Base-by-base conservation (phyloP, 306 rosid genomes). In the Lathyrus oleraceus region DNA sequence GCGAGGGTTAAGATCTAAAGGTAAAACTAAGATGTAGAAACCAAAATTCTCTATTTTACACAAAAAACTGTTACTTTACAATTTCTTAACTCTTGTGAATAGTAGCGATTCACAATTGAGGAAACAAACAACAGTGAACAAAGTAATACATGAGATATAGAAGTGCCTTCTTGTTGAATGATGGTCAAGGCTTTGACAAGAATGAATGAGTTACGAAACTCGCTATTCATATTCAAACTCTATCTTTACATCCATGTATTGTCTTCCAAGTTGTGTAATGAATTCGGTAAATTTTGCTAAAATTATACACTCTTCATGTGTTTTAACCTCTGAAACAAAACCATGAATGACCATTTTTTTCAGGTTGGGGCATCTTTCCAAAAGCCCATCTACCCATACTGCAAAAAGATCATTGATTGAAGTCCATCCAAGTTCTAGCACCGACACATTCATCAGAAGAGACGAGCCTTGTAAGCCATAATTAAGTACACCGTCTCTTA, bases 361-460 rank as follows among this genome's bases (percentile, higher is more conserved):
- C 83, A 92, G 59, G 51, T 80, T 84, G 40, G 92, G 97, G 70
- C 96, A 89, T 66, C 90, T 77, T 77, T 83, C 89, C 70, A 86
- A 72, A 66, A 86, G 82, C 32, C 88, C 91, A 12, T 74, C 89
- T 17, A 92, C 92, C 96, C 95, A 92, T 10, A 43, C 82, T 2
- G 88, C 77, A 84, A 89, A 89, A 39, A 87, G 83, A 57, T 89
- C 96, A 68, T 63, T 86, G 32, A 92, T 83, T 65, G 72, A 45
- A 20, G 85, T 89, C 97, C 96, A 92, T 27, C 96, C 97, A 44
- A 92, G 89, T 69, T 92, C 95, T 64, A 92, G 76, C 53, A 87
- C 85, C 47, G 69, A 78, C 79, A 89, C 87, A 62, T 87, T 86
- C 79, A 48, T 75, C 81, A 92, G 64, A 63, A 45, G 81, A 52